phyloP scores from a whole-genome alignment of 306 rosid genomes.

The Lathyrus aphaca region DNA sequence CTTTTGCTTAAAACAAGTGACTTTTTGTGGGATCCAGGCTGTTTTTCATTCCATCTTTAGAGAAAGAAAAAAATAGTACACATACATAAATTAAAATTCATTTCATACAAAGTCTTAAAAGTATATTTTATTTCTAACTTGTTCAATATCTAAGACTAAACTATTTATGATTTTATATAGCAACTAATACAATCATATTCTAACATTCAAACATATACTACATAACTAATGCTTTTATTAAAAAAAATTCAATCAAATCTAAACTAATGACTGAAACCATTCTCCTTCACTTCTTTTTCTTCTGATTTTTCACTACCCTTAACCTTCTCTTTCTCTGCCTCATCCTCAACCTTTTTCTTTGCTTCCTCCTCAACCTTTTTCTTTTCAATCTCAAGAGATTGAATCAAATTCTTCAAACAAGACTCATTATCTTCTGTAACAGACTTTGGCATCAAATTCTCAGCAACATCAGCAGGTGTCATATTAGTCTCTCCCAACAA shows the following conservation, averaged over 20 bases:
- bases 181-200: no score
- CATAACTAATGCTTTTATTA: not conserved
- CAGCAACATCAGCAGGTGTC: conserved; percentile 76
- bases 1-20: not conserved
- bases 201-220: not conserved
- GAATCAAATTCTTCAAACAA: conserved; percentile 51
- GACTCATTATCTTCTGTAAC: conserved; percentile 25
- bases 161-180: no score
- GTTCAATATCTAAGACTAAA: no score
- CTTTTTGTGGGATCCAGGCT: not conserved
- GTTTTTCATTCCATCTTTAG: not conserved
- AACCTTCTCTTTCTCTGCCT: conserved; percentile 31
- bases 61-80: not conserved
- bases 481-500: conserved; percentile 51
- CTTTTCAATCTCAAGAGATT: conserved; percentile 32
- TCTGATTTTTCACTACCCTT: not conserved
- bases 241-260: not conserved
- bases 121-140: not conserved
- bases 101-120: not conserved
- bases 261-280: not conserved
- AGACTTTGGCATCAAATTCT: conserved; percentile 68
- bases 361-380: conserved; percentile 32
- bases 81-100: not conserved
- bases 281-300: conserved; percentile 22
- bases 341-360: conserved; percentile 37